Conservation (phyloP, 371 early-diverging fungal genomes). For the Lichtheimia corymbifera region DNA sequence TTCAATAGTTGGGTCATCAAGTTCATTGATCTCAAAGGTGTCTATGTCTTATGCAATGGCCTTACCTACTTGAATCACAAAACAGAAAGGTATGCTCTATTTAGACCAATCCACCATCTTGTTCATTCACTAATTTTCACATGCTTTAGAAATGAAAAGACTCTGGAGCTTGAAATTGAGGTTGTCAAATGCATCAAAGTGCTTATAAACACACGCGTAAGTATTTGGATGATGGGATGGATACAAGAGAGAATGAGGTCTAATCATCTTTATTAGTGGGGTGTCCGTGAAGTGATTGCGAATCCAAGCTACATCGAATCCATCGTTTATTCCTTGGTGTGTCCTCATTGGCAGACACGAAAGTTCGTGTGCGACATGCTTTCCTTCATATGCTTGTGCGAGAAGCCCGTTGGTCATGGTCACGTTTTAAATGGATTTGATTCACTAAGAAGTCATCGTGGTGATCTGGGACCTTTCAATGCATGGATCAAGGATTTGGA, state of each 20-base stretch:
- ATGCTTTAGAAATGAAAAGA: constrained; percentile 47
- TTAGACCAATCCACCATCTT: too few species aligned
- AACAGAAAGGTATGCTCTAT: constrained; percentile 32
- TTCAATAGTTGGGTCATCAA: constrained; percentile 45
- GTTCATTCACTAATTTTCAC: background rate
- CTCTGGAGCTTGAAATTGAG: constrained; percentile 67
- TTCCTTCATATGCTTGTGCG: constrained; percentile 71
- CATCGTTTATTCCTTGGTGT: constrained; percentile 68
- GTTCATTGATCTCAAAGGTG: constrained; percentile 71
- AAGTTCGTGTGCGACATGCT: constrained; percentile 70
- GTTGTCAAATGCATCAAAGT: constrained; percentile 74
- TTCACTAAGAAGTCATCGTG: constrained; percentile 43
- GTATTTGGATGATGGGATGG: constrained; percentile 1
- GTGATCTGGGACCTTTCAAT: constrained; percentile 60
- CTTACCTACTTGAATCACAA: constrained; percentile 49
- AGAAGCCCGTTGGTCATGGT: constrained; percentile 68
- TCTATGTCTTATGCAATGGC: constrained; percentile 58
- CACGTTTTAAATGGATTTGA: constrained; percentile 57
- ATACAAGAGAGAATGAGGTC: background rate
- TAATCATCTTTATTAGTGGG: constrained; percentile 47
- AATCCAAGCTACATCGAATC: constrained; percentile 59
- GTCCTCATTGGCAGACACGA: constrained; percentile 69
- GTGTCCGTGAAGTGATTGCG: constrained; percentile 68
- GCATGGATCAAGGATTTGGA: constrained; percentile 73
- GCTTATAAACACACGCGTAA: constrained; percentile 60